These are phyloP conservation scores for Wallacemonas collosoma DNA, from an alignment of 208 protist genomes.

Conservation along the genomic window DNA sequence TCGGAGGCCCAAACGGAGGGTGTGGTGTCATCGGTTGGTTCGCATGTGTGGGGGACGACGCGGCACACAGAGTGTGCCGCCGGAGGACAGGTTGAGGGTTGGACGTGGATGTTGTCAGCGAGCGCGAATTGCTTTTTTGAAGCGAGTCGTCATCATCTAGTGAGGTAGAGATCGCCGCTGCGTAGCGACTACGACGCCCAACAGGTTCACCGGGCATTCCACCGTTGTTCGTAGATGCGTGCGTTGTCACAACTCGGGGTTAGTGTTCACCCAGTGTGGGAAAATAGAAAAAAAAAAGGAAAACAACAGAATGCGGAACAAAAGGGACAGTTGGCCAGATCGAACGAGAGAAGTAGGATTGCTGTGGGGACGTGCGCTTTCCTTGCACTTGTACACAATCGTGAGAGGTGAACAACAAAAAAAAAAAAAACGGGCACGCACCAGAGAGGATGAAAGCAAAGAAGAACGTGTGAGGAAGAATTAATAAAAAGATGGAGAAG, in stretches of 20 bases:
- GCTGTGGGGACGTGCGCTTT: no score
- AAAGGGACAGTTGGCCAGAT: no score
- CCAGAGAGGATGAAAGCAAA: no score
- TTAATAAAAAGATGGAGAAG: no score
- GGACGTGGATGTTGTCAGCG: background rate
- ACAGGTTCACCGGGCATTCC: background rate
- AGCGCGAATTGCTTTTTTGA: conserved; percentile 5
- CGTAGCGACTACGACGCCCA: conserved; percentile 23
- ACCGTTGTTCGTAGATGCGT: no score
- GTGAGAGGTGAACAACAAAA: no score
- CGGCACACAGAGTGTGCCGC: background rate
- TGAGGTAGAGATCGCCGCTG: conserved; percentile 25
- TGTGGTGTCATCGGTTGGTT: background rate
- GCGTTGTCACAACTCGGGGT: no score
- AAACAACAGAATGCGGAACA: conserved; percentile 2
- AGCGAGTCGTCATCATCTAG: conserved; percentile 11
- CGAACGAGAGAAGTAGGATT: no score
- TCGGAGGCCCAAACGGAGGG: background rate
- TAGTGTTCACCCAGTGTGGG: background rate
- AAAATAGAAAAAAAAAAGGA: conserved; percentile 8
- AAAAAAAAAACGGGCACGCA: no score
- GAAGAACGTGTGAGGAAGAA: no score
- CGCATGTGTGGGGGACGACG: background rate
- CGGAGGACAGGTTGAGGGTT: conserved; percentile 1
- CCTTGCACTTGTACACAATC: no score